These are phyloP conservation scores for Phellopilus nigrolimitatus DNA, from an alignment of 1,284 basidiomycete genomes.

Conservation along the genomic window DNA sequence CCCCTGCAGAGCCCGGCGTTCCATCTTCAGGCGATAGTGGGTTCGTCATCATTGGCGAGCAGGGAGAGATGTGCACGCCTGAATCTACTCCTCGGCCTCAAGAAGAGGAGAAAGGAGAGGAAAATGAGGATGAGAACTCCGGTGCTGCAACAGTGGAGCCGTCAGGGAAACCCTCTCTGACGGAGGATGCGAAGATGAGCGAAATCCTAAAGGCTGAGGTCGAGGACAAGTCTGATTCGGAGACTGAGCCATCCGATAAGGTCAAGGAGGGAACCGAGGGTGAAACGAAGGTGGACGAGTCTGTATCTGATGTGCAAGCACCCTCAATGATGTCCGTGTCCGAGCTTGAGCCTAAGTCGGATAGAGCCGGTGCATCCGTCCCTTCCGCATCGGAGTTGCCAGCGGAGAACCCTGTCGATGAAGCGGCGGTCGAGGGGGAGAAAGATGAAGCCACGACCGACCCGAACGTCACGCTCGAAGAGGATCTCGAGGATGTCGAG, in stretches of 20 bases:
- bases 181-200: background rate
- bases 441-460: background rate
- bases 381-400: background rate
- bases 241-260: too few species aligned
- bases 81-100: background rate
- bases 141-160: background rate
- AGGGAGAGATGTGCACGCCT: background rate
- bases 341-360: too few species aligned
- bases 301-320: too few species aligned
- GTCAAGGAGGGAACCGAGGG: too few species aligned
- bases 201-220: background rate
- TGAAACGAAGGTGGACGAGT: too few species aligned
- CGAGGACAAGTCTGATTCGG: background rate
- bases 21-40: background rate
- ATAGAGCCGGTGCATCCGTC: background rate
- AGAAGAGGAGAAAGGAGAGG: background rate
- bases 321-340: too few species aligned
- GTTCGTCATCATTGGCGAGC: constrained; percentile 4
- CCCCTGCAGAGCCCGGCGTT: background rate
- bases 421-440: too few species aligned
- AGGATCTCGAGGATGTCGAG: constrained; percentile 13
- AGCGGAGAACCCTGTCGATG: too few species aligned
- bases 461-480: constrained; percentile 8
- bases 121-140: background rate
- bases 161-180: background rate